Base-by-base conservation (phyloP, 192 early-diverging fungal species). In the Umbelopsis vinacea region DNA sequence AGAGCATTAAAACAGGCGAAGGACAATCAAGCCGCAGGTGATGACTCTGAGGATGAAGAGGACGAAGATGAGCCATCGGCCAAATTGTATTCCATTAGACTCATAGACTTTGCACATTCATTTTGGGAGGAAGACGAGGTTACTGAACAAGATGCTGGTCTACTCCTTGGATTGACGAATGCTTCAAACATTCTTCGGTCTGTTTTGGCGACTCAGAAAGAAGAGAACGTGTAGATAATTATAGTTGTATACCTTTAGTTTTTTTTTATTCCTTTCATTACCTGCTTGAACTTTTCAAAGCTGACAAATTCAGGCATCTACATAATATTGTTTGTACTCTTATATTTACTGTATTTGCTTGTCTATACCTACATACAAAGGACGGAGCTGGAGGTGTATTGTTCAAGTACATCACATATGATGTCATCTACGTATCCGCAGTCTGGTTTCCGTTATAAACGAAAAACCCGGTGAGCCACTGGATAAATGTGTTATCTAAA, bases 101-200 rank as follows among this genome's bases (percentile, higher is more conserved):
- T 93, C 12, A 96, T 98, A 71, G 96, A 98, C 77, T 97, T 97
- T 92, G 93, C 90, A 4, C 95, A 95, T 79, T 91, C 93, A 15
- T 79, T 84, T 47, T 95, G 93, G 79, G 46, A 40, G n/a, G 4
- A 70, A 80, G 71, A 72, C 10, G 78, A 86, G 26, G 84, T 84
- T 24, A 70, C 79, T 53, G 91, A 91, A 2, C 85, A 77, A 11
- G 94, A 97, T 79, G 87, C 87, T 26, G 85, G 87, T 19, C 87
- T 89, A 43, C 63, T 96, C 19, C 53, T 88, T 60, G 94, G 93
- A 7, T 71, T 96, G 38, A 69, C 78, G 68, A 92, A 82, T 48
- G 70, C 91, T 17, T 74, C 90, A 21, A 66, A 76, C 24, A 77
- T 89, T 15, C 74, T 97, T 11, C 85, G 85, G 38, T 43, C 71